These are phyloP conservation scores for Eucalyptus regnans DNA, from an alignment of 345 rosid genomes.

Conservation along the genomic window DNA sequence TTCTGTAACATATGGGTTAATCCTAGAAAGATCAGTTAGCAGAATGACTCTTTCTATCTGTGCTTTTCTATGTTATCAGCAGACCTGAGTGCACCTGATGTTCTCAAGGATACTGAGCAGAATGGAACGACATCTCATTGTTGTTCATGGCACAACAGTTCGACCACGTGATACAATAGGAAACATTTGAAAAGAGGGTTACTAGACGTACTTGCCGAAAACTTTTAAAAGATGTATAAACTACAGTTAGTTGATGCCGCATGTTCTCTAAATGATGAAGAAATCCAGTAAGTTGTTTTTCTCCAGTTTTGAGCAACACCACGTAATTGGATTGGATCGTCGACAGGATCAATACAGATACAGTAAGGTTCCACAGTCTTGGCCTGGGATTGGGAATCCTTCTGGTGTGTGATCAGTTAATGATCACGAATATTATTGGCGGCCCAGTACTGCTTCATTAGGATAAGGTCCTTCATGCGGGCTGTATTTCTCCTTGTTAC, in stretches of 20 bases:
- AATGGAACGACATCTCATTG: neutral
- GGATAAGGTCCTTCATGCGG: neutral
- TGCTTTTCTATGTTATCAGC: neutral
- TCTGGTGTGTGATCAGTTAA: neutral
- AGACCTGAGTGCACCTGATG: neutral
- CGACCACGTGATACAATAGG: neutral
- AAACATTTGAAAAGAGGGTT: neutral
- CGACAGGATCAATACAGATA: neutral
- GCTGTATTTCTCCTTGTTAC: neutral
- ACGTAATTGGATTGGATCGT: neutral
- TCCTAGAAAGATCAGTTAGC: neutral
- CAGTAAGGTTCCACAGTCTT: neutral
- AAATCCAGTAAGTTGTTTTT: neutral
- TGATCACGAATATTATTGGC: neutral
- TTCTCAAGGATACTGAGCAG: neutral
- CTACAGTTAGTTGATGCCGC: neutral
- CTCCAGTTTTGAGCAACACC: neutral
- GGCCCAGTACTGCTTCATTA: neutral
- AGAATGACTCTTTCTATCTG: neutral
- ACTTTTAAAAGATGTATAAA: neutral
- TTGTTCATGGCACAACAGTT: neutral
- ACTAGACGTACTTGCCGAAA: neutral
- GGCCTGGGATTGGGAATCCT: neutral
- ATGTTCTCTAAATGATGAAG: neutral
- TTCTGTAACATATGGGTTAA: neutral